Evolutionary conservation across 2,329 filamentous ascomycete species (phyloP), one percentile per base, ranked within the genome.

Genomic region (Akanthomyces dipterigenus): DNA sequence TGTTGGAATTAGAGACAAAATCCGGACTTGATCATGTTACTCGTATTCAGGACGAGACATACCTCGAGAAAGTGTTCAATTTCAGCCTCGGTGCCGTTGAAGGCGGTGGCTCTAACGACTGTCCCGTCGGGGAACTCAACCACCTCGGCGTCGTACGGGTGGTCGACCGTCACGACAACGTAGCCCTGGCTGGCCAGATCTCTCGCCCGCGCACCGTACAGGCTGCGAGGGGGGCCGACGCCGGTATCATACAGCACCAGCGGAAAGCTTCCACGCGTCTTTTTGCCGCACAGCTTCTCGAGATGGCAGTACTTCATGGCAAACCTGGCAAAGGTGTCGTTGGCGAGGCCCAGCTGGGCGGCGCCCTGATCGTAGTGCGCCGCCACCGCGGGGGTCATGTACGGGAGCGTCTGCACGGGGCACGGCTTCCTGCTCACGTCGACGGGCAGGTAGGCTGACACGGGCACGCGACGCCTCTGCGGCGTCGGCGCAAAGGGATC

Each of bases 101-200:
- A 67, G 9, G 63, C 56, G 28, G 45, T 20, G 2, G 63, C 61
- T 48, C 54, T 54, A 11, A 67, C 40, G 7, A 70, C 61, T 7
- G 69, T 70, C 3, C 71, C 76, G 45, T 79, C 70, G 2, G 76
- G 75, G 48, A 76, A 79, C 56, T 78, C 73, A 18, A 81, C 72
- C 28, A 77, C 68, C 7, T 67, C 63, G 1, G 73, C 68, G 54
- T 80, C 78, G 61, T 77, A 72, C 0, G 79, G 73, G 56, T 81
- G 78, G 63, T 82, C 80, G 38, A 82, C 68, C 0, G 78, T 70
- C 14, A 80, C 69, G 16, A 81, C 76, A 6, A 73, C 69, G 61
- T 75, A 77, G 3, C 79, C 78, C 3, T 74, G 69, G 20, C 75
- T 77, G 16, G 77, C 77, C n/a, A 82, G 68, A 34, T 75, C 71